These are phyloP conservation scores for Mortierella sp. DNA, from an alignment of 371 early-diverging fungal species.

Conservation along the genomic window DNA sequence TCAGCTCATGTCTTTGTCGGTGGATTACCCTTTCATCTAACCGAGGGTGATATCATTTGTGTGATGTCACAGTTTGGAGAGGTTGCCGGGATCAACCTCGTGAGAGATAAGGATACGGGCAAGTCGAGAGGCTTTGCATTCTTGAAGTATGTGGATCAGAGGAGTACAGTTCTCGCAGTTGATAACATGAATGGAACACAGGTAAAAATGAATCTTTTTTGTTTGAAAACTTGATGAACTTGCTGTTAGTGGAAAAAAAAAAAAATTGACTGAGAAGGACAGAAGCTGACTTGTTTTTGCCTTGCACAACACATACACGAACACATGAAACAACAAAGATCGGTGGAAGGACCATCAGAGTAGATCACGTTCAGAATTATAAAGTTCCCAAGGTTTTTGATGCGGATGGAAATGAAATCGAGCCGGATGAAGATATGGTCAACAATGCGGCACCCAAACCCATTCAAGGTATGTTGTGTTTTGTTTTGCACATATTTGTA, in stretches of 20 bases:
- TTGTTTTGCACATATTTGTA: neutral
- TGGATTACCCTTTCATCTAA: slow-evolving; percentile 84
- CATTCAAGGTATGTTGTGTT: slow-evolving; percentile 53
- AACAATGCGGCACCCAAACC: slow-evolving; percentile 77
- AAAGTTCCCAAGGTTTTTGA: slow-evolving; percentile 62
- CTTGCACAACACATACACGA: too few species aligned
- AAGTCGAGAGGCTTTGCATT: slow-evolving; percentile 93
- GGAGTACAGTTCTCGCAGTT: slow-evolving; percentile 91
- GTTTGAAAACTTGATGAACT: too few species aligned
- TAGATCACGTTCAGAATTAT: slow-evolving; percentile 80
- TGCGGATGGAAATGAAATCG: slow-evolving; percentile 59
- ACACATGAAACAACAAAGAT: slow-evolving; percentile 55
- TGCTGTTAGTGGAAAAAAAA: neutral
- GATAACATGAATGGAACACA: slow-evolving; percentile 93
- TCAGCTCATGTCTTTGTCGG: slow-evolving; percentile 93
- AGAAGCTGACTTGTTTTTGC: too few species aligned
- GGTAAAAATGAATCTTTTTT: slow-evolving; percentile 51
- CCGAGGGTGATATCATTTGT: slow-evolving; percentile 92
- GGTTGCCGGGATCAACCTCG: slow-evolving; percentile 87
- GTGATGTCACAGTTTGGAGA: slow-evolving; percentile 97
- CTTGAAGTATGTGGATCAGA: slow-evolving; percentile 93
- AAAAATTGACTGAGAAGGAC: neutral
- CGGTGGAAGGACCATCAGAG: slow-evolving; percentile 73
- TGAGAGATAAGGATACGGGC: slow-evolving; percentile 88
- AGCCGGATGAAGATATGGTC: slow-evolving; percentile 43